A percentile compares a stretch with the other conserved stretches of the same genome.
phyloP scores from a whole-genome alignment of 2,329 filamentous ascomycete species.

The Penicillium sumatraense region DNA sequence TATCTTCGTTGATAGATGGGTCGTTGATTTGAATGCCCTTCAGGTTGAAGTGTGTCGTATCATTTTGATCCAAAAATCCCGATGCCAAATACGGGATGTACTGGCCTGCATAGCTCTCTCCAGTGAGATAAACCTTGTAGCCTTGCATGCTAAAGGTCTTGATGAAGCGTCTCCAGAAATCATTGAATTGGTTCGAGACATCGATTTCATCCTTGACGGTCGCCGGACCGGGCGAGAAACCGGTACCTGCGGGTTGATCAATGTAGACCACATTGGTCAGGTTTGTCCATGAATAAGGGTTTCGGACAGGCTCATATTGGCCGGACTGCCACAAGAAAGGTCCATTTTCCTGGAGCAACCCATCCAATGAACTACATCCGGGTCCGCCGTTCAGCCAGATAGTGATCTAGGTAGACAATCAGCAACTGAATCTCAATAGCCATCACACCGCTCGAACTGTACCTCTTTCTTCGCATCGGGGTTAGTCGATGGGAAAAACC shows the following conservation, averaged over 20 bases:
- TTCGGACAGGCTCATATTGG: constrained; percentile 66
- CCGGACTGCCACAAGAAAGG: constrained; percentile 73
- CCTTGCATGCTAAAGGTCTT: constrained; percentile 70
- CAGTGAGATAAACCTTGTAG: constrained; percentile 73
- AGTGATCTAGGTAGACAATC: constrained; percentile 29
- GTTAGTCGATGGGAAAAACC: constrained; percentile 53
- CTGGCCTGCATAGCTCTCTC: constrained; percentile 71
- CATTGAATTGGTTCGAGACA: constrained; percentile 71
- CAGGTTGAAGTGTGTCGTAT: constrained; percentile 70
- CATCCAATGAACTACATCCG: constrained; percentile 64
- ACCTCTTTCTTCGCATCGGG: constrained; percentile 46
- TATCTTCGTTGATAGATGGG: constrained; percentile 63
- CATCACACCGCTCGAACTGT: background rate
- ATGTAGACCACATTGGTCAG: constrained; percentile 74
- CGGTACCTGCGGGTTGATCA: constrained; percentile 58
- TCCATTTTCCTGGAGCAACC: constrained; percentile 75
- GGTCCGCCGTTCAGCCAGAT: constrained; percentile 57
- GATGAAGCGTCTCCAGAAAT: constrained; percentile 78
- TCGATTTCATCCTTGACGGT: constrained; percentile 70
- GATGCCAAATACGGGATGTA: constrained; percentile 75
- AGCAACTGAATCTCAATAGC: background rate
- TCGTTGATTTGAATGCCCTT: constrained; percentile 74
- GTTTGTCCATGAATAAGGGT: constrained; percentile 72
- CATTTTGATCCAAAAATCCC: constrained; percentile 71
- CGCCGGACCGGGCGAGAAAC: constrained; percentile 69